Conservation (phyloP, 352 stramenopile species). For the Elongisporangium prolatum region DNA sequence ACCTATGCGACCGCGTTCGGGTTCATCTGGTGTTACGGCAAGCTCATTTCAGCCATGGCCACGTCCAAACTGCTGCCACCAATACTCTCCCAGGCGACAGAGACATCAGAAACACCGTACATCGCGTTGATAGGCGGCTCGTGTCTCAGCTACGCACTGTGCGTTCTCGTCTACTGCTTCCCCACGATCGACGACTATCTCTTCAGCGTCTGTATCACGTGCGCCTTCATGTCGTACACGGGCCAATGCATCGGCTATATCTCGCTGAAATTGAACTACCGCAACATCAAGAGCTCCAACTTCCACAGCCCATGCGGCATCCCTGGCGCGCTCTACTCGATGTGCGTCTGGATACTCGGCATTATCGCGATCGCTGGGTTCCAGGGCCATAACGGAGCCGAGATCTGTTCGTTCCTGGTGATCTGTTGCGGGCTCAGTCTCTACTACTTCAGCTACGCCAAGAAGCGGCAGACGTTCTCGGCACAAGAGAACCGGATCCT, state of each 20-base stretch:
- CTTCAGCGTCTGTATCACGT: conserved; percentile 17
- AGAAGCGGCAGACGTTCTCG: conserved; percentile 16
- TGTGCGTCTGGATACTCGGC: conserved; percentile 12
- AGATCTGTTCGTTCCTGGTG: conserved; percentile 4
- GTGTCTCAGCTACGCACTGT: conserved; percentile 8
- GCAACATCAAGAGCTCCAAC: conserved; percentile 13
- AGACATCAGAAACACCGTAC: conserved; percentile 4
- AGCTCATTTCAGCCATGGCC: conserved; percentile 30
- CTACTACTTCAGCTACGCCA: conserved; percentile 15
- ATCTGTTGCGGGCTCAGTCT: no score
- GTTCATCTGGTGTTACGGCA: conserved; percentile 41
- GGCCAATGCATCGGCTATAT: no score
- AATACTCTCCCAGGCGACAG: conserved; percentile 1
- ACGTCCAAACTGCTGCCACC: conserved; percentile 19
- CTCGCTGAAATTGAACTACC: conserved; percentile 15
- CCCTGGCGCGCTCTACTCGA: conserved; percentile 9
- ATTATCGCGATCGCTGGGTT: conserved; percentile 8
- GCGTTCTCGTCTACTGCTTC: conserved; percentile 9
- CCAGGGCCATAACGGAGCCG: conserved; percentile 7
- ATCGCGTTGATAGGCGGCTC: conserved; percentile 7
- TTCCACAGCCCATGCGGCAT: conserved; percentile 19
- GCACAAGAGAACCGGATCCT: conserved; percentile 12
- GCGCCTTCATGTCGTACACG: conserved; percentile 20
- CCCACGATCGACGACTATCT: conserved; percentile 5
- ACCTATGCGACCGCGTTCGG: conserved; percentile 33